Evolutionary conservation across 139 green algal species (phyloP), one percentile per base, ranked within the genome.

Genomic region (Ettlia oleoabundans): DNA sequence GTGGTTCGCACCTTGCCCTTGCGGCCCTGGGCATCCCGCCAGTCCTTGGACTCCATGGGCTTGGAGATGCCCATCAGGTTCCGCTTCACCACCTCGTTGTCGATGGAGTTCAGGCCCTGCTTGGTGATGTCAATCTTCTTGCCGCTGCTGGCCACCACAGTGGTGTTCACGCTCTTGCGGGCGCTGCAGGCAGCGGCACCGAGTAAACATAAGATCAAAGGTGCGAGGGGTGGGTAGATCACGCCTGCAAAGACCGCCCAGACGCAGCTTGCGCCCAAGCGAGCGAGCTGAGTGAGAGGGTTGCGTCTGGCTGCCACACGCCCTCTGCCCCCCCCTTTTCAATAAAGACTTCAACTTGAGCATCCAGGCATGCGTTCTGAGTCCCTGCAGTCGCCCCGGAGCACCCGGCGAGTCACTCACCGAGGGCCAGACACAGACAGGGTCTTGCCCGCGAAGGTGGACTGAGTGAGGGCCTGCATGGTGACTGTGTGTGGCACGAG

Each of bases 121-220:
- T 97, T 97, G 75, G 78, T 93, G 78, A 97, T 89, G 89, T 97
- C 91, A 32, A 91, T 89, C 94, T 97, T 93, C 93, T 98, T 98
- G 83, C 80, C 83, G 78, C 62, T 76, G 78, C 35, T 85, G 72
- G 88, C 88, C 65, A 90, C 80, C 53, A 92, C 79, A 41, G 80
- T 40, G 68, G 73, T 88, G 84, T 40, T 84, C 51, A 82, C 62
- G 63, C 37, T 73, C 67, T 82, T 64, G 76, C 77, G 82, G 41
- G 38, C 42, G 62, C 66, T 81, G 85, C 76, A 53, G 51, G 24
- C 18, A 24, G 43, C 24, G 37, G 19, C 10, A 65, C 19, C 18
- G 28, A 30, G 1, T 3, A 43, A 13, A 18, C 22, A 55, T 37
- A 15, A 15, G 47, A 58, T 58, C 47, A 58, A 58, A 58, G 55